phyloP scores from a whole-genome alignment of 2,329 filamentous ascomycete genomes.

The Rutstroemia sp. region DNA sequence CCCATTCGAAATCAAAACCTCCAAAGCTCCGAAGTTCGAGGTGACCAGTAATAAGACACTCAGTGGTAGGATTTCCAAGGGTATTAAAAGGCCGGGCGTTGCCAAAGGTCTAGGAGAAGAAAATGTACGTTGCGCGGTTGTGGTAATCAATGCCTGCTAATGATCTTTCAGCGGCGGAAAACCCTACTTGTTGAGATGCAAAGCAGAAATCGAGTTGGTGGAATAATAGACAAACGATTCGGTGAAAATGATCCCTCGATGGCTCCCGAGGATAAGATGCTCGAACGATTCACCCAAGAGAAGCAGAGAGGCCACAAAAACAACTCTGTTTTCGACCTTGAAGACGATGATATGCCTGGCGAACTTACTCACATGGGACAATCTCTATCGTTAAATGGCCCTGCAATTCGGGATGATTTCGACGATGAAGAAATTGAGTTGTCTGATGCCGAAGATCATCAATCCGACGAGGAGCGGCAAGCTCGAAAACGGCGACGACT shows the following conservation, averaged over 20 bases:
- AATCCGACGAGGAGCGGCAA: constrained; percentile 45
- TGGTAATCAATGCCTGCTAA: constrained; percentile 9
- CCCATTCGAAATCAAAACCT: constrained; percentile 87
- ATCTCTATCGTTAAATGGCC: constrained; percentile 56
- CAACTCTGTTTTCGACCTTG: constrained; percentile 78
- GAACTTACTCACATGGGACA: constrained; percentile 79
- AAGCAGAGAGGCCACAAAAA: constrained; percentile 74
- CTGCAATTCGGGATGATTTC: constrained; percentile 61
- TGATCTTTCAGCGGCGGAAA: constrained; percentile 12
- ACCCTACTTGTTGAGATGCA: constrained; percentile 58
- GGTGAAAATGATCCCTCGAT: constrained; percentile 93
- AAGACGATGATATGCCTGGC: constrained; percentile 65
- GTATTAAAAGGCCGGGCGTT: constrained; percentile 66
- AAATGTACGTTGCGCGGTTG: constrained; percentile 44
- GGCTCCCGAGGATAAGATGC: constrained; percentile 86
- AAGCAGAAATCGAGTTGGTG: constrained; percentile 81
- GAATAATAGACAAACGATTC: constrained; percentile 86
- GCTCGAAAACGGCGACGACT: constrained; percentile 50
- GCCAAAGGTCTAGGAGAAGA: constrained; percentile 84
- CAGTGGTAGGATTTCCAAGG: constrained; percentile 44
- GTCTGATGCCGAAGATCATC: constrained; percentile 50
- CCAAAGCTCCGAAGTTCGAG: constrained; percentile 75
- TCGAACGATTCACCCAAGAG: constrained; percentile 84
- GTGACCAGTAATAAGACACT: constrained; percentile 60
- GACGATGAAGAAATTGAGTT: constrained; percentile 64